These are phyloP conservation scores for Piromyces finnis DNA, from an alignment of 192 early-diverging fungal genomes.

Conservation along the genomic window DNA sequence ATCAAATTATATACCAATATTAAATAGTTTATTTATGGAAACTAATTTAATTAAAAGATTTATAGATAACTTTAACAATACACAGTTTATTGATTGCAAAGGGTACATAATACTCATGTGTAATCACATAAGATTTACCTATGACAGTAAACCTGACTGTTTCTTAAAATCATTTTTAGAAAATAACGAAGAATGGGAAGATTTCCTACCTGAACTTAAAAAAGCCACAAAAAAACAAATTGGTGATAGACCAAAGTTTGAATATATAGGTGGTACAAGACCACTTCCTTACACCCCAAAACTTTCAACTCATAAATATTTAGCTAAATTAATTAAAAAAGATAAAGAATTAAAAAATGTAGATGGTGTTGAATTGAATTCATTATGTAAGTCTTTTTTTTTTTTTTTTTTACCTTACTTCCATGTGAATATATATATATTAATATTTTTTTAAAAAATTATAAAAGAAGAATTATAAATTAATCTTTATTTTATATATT, in stretches of 20 bases:
- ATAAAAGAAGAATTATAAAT: too few relatives aligned
- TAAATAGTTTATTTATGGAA: background rate
- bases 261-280: background rate
- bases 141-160: background rate
- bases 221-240: background rate
- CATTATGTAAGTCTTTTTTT: background rate
- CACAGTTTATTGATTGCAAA: background rate
- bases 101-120: background rate
- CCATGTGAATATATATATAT: too few relatives aligned
- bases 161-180: background rate
- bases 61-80: background rate
- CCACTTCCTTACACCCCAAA: background rate
- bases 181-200: background rate
- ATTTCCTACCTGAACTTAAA: background rate
- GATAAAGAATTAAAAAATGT: background rate
- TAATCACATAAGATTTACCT: background rate
- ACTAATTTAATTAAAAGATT: background rate
- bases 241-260: background rate
- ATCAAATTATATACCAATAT: background rate
- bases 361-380: background rate
- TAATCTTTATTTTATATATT: too few relatives aligned
- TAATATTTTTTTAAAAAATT: too few relatives aligned
- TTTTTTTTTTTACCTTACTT: too few relatives aligned
- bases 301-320: background rate
- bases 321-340: background rate